phyloP scores from a whole-genome alignment of 2,329 filamentous ascomycete species.

The Phialophora tarda region DNA sequence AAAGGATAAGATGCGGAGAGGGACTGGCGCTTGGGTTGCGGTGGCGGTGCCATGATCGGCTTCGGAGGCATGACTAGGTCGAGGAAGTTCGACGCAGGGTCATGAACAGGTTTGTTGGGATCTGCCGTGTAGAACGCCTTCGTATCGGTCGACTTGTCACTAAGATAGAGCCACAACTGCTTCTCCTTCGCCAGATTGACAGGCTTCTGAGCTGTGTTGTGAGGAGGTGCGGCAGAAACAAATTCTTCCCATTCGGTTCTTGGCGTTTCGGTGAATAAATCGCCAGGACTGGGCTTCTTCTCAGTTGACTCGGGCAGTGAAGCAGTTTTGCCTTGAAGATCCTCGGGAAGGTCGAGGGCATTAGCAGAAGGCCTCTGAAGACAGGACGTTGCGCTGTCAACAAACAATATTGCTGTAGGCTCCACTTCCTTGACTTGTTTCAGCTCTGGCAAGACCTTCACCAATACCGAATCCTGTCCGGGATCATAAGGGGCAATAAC shows the following conservation, averaged over 20 bases:
- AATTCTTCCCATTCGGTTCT: slow-evolving; percentile 76
- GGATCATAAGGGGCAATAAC: slow-evolving; percentile 79
- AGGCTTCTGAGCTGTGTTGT: slow-evolving; percentile 67
- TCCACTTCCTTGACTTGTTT: slow-evolving; percentile 70
- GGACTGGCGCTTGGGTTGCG: slow-evolving; percentile 40
- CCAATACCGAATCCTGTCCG: slow-evolving; percentile 69
- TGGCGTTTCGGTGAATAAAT: slow-evolving; percentile 50
- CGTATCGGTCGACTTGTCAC: slow-evolving; percentile 83
- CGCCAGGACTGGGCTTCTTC: slow-evolving; percentile 43
- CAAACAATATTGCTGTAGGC: slow-evolving; percentile 56
- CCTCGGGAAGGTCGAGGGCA: slow-evolving; percentile 53
- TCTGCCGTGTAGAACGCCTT: slow-evolving; percentile 91
- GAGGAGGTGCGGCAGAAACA: slow-evolving; percentile 63
- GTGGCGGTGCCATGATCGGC: slow-evolving; percentile 38
- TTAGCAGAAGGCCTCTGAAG: slow-evolving; percentile 52
- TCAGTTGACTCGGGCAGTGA: slow-evolving; percentile 41
- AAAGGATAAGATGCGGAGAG: slow-evolving; percentile 36
- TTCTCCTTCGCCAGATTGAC: slow-evolving; percentile 74
- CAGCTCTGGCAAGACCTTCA: slow-evolving; percentile 85
- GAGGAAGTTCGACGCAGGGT: slow-evolving; percentile 57
- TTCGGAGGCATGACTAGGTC: slow-evolving; percentile 50
- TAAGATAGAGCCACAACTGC: slow-evolving; percentile 87
- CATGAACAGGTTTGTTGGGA: slow-evolving; percentile 57
- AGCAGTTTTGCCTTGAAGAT: slow-evolving; percentile 53
- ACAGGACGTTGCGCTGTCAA: slow-evolving; percentile 56